phyloP scores from a whole-genome alignment of 2,329 filamentous ascomycete genomes.

The Keithomyces neogunnii region DNA sequence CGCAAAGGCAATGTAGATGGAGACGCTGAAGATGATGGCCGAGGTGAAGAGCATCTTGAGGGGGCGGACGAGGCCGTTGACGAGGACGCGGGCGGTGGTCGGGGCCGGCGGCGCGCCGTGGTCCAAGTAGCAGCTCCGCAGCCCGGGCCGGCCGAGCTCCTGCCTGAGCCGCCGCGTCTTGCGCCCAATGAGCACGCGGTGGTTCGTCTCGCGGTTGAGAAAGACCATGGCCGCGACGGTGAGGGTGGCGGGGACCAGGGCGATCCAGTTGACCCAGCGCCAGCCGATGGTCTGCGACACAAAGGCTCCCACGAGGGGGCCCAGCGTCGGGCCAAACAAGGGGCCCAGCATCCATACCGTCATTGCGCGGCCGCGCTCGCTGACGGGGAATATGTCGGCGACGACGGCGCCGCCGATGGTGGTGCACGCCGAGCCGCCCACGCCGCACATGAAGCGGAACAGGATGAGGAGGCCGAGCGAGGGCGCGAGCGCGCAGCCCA shows the following conservation, averaged over 20 bases:
- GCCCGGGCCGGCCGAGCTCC: neutral
- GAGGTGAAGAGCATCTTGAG: slow-evolving; percentile 47
- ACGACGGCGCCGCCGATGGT: too few species aligned
- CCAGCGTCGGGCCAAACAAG: too few species aligned
- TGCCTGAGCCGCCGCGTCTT: neutral
- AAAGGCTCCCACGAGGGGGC: too few species aligned
- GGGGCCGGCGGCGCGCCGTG: neutral
- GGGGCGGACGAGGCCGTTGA: slow-evolving; percentile 41
- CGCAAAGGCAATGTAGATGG: slow-evolving; percentile 28
- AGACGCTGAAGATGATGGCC: slow-evolving; percentile 39
- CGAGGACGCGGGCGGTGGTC: slow-evolving; percentile 22
- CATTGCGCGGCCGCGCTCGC: too few species aligned
- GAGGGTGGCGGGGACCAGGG: slow-evolving; percentile 33
- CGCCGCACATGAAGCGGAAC: too few species aligned
- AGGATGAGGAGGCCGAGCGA: too few species aligned
- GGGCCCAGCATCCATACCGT: too few species aligned
- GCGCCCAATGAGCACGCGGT: slow-evolving; percentile 5
- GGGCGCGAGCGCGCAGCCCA: too few species aligned
- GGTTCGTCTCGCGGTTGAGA: slow-evolving; percentile 24
- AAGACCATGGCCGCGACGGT: slow-evolving; percentile 17
- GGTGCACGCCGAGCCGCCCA: too few species aligned
- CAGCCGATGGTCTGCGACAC: too few species aligned
- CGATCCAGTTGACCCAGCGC: slow-evolving; percentile 5
- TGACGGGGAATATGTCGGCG: too few species aligned
- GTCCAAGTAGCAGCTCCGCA: neutral